Evolutionary conservation across 805 yeast species (phyloP).

Genomic region (Kuraishia hungarica): DNA sequence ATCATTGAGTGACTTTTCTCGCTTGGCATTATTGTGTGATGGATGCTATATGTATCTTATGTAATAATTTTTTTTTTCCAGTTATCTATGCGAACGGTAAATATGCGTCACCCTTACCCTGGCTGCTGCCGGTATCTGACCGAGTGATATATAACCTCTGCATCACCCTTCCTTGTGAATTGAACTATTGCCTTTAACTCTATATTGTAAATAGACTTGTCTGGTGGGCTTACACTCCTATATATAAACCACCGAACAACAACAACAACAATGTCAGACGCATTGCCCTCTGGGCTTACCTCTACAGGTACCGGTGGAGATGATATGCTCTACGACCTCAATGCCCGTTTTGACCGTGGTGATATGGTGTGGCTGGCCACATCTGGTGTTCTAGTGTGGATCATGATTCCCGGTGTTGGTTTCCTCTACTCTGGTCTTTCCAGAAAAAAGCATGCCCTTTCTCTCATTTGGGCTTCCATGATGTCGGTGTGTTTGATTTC

Average conservation of each 20-base stretch:
- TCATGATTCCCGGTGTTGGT: slow-evolving; percentile 97
- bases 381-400: slow-evolving; percentile 79
- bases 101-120: background rate
- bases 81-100: background rate
- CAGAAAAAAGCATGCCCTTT: slow-evolving; percentile 92
- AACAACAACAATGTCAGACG: slow-evolving; percentile 8
- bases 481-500: slow-evolving; percentile 78
- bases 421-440: slow-evolving; percentile 87
- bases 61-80: background rate
- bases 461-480: slow-evolving; percentile 88
- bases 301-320: slow-evolving; percentile 75
- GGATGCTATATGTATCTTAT: background rate
- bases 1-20: background rate
- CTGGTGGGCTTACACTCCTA: background rate
- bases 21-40: background rate
- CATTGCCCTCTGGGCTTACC: slow-evolving; percentile 32
- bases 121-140: background rate
- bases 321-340: slow-evolving; percentile 63
- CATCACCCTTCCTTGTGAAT: background rate
- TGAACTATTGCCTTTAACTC: background rate
- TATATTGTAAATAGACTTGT: background rate
- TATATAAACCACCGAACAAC: slow-evolving; percentile 1
- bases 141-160: background rate
- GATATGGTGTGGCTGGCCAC: slow-evolving; percentile 83
- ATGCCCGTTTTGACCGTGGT: slow-evolving; percentile 59